Percentiles rank a stretch among this genome's conserved stretches.
phyloP scores from a whole-genome alignment of 176 grass and related monocot genomes.

The Ananas comosus region DNA sequence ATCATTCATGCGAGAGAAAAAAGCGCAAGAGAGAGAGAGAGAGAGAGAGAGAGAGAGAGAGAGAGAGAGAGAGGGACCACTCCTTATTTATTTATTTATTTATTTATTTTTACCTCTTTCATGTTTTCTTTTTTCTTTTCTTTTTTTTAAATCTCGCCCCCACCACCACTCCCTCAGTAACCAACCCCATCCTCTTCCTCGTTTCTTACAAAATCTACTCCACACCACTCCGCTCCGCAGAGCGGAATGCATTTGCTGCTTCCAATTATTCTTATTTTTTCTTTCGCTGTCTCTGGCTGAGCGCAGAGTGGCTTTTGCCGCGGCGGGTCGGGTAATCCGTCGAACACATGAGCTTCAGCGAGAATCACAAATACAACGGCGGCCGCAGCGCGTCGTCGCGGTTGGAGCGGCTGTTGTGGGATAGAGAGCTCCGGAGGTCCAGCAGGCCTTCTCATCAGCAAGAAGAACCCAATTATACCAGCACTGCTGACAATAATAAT shows the following conservation, averaged over 20 bases:
- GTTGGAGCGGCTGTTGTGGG: slow-evolving; percentile 33
- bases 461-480: not conserved
- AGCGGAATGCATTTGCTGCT: slow-evolving; percentile 7
- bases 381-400: slow-evolving; percentile 22
- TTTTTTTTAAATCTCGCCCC: too few relatives aligned
- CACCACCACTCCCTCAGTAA: slow-evolving; percentile 1
- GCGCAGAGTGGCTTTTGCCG: not conserved
- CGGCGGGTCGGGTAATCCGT: too few relatives aligned
- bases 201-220: not conserved
- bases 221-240: not conserved
- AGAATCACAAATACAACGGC: slow-evolving; percentile 32
- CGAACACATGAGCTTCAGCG: slow-evolving; percentile 20
- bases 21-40: not conserved
- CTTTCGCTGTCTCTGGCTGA: not conserved
- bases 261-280: slow-evolving; percentile 10
- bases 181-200: slow-evolving; percentile 19
- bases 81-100: slow-evolving; percentile 4
- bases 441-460: slow-evolving; percentile 5
- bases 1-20: slow-evolving; percentile 8
- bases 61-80: slow-evolving; percentile 5
- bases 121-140: too few relatives aligned
- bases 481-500: slow-evolving; percentile 10
- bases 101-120: not conserved
- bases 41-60: slow-evolving; percentile 8
- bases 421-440: slow-evolving; percentile 27